phyloP scores from a whole-genome alignment of 192 early-diverging fungal genomes.

The Backusella tuberculispora region DNA sequence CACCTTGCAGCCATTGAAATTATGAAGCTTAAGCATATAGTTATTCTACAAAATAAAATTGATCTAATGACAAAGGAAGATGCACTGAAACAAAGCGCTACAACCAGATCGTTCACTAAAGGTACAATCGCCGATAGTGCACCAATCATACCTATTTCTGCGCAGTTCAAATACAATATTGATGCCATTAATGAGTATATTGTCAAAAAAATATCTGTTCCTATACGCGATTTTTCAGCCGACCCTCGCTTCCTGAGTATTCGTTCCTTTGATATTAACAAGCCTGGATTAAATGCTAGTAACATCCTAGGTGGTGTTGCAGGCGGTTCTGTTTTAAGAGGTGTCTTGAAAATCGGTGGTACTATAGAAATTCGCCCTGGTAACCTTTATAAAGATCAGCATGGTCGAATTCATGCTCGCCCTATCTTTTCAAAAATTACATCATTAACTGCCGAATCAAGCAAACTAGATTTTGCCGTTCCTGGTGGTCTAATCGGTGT shows the following conservation, averaged over 20 bases:
- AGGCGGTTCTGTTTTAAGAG: constrained; percentile 93
- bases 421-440: constrained; percentile 90
- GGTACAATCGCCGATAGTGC: constrained; percentile 93
- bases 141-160: constrained; percentile 96
- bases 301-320: constrained; percentile 96
- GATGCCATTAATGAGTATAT: constrained; percentile 98
- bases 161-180: constrained; percentile 98
- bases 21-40: constrained; percentile 94
- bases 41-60: constrained; percentile 98
- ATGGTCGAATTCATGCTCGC: constrained; percentile 77
- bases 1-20: constrained; percentile 99
- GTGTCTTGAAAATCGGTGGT: constrained; percentile 88
- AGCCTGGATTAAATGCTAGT: constrained; percentile 92
- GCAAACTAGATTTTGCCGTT: constrained; percentile 94
- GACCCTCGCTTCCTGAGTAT: constrained; percentile 95
- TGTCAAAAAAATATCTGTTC: constrained; percentile 91
- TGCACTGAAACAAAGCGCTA: constrained; percentile 84
- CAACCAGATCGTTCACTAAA: constrained; percentile 89
- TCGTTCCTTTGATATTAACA: constrained; percentile 98
- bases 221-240: constrained; percentile 87
- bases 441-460: constrained; percentile 83
- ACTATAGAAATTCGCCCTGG: constrained; percentile 97
- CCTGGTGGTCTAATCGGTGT: constrained; percentile 99
- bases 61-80: constrained; percentile 93
- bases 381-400: constrained; percentile 83